Evolutionary conservation across 345 rosid species (phyloP).

Genomic region (Fremontodendron californicum): DNA sequence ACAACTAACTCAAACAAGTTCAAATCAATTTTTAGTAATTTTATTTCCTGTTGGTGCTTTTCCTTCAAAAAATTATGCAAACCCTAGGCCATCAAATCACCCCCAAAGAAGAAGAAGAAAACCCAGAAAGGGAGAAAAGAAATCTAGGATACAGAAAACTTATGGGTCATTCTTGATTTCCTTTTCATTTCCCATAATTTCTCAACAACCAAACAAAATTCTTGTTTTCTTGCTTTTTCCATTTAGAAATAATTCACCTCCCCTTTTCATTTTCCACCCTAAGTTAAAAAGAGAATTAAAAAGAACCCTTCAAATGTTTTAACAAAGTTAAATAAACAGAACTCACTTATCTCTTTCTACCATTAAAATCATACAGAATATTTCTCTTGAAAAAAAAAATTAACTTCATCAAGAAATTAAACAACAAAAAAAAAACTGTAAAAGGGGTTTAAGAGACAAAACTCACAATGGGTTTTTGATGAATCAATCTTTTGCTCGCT

Average conservation of each 20-base stretch:
- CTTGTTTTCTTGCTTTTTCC: not conserved
- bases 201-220: not conserved
- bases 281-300: not conserved
- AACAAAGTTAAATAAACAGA: not conserved
- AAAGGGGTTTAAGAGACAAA: not conserved
- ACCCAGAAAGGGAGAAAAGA: not conserved
- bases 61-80: not conserved
- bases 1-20: not conserved
- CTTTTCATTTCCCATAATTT: not conserved
- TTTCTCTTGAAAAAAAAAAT: not conserved
- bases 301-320: not conserved
- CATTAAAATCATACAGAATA: not conserved
- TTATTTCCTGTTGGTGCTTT: not conserved
- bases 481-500: not conserved
- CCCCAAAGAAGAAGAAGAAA: too few relatives aligned
- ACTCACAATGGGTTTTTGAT: constrained; percentile 4
- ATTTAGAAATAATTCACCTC: not conserved
- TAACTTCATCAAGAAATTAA: not conserved
- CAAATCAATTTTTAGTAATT: not conserved
- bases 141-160: not conserved
- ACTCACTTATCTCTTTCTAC: not conserved
- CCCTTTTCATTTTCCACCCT: not conserved
- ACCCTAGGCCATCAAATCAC: not conserved
- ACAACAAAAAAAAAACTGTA: not conserved
- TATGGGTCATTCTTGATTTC: not conserved